phyloP scores from a whole-genome alignment of 1,284 basidiomycete genomes.

The Ustilago tritici region DNA sequence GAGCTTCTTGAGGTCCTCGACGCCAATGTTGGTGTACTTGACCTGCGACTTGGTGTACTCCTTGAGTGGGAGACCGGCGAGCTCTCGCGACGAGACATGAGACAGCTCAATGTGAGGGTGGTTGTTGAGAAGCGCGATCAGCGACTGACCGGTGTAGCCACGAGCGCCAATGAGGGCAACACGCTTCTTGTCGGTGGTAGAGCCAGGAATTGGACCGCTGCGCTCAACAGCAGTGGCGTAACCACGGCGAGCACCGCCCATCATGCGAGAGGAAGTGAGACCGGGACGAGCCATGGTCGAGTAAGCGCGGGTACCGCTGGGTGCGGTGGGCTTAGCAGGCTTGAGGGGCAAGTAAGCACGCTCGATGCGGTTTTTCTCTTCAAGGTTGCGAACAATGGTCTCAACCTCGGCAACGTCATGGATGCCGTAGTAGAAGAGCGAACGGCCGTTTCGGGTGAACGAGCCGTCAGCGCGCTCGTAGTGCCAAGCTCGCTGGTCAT shows the following conservation, averaged over 20 bases:
- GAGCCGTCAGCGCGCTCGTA: conserved; percentile 97
- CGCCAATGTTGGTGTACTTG: conserved; percentile 70
- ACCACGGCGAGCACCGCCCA: conserved; percentile 50
- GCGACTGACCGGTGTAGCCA: conserved; percentile 92
- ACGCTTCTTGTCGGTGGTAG: conserved; percentile 80
- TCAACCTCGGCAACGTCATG: conserved; percentile 93
- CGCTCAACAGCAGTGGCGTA: conserved; percentile 73
- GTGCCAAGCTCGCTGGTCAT: conserved; percentile 97
- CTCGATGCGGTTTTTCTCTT: conserved; percentile 85
- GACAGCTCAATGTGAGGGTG: conserved; percentile 90
- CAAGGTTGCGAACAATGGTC: conserved; percentile 78
- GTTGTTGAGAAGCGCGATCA: conserved; percentile 83
- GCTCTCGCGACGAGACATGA: conserved; percentile 95
- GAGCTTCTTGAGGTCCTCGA: conserved; percentile 66
- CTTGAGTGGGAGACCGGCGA: conserved; percentile 83
- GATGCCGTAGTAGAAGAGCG: conserved; percentile 97
- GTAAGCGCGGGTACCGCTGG: conserved; percentile 58
- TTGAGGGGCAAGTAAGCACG: conserved; percentile 90
- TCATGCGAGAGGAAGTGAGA: conserved; percentile 72
- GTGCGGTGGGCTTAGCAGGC: conserved; percentile 76
- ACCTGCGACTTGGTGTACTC: conserved; percentile 85
- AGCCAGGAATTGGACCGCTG: conserved; percentile 71
- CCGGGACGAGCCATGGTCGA: conserved; percentile 67
- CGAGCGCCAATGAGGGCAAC: conserved; percentile 96
- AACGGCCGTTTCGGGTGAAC: conserved; percentile 91